Evolutionary conservation across 495 filamentous ascomycete species (phyloP).

Genomic region (Aspergillus campestris): DNA sequence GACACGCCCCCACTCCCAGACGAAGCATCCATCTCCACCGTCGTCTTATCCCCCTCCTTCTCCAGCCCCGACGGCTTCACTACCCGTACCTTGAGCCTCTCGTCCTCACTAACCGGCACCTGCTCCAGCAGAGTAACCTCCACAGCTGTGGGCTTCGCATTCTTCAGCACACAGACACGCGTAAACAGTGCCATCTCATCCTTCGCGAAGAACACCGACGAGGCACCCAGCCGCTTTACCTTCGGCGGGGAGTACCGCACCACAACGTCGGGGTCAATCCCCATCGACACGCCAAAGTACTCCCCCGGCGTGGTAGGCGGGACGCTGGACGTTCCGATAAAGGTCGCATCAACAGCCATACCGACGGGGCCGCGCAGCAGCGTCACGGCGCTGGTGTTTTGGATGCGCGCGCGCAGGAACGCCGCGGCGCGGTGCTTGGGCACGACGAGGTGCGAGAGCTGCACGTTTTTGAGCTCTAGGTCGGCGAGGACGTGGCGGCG

Average conservation of each 20-base stretch:
- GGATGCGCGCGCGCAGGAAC: constrained; percentile 56
- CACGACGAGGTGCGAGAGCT: constrained; percentile 45
- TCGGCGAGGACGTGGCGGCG: constrained; percentile 39
- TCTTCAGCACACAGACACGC: constrained; percentile 49
- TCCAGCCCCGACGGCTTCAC: constrained; percentile 44
- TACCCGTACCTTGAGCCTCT: constrained; percentile 47
- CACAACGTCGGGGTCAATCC: constrained; percentile 55
- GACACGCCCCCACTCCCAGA: constrained; percentile 10
- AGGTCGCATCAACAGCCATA: constrained; percentile 60
- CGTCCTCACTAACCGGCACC: constrained; percentile 59
- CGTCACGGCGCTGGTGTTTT: constrained; percentile 49
- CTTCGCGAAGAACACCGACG: constrained; percentile 42
- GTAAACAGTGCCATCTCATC: constrained; percentile 52
- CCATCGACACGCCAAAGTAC: constrained; percentile 51
- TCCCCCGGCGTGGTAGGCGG: constrained; percentile 54
- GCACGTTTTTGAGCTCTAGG: constrained; percentile 25
- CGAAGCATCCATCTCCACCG: constrained; percentile 6
- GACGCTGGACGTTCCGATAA: constrained; percentile 53
- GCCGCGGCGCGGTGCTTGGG: constrained; percentile 59
- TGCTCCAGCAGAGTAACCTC: constrained; percentile 55
- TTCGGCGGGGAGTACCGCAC: constrained; percentile 56
- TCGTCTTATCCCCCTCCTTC: constrained; percentile 31
- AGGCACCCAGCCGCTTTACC: constrained; percentile 43
- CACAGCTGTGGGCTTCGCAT: constrained; percentile 44
- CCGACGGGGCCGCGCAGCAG: constrained; percentile 53